These are phyloP conservation scores for Aspergillus carlsbadensis DNA, from an alignment of 495 filamentous ascomycete species.

Conservation along the genomic window DNA sequence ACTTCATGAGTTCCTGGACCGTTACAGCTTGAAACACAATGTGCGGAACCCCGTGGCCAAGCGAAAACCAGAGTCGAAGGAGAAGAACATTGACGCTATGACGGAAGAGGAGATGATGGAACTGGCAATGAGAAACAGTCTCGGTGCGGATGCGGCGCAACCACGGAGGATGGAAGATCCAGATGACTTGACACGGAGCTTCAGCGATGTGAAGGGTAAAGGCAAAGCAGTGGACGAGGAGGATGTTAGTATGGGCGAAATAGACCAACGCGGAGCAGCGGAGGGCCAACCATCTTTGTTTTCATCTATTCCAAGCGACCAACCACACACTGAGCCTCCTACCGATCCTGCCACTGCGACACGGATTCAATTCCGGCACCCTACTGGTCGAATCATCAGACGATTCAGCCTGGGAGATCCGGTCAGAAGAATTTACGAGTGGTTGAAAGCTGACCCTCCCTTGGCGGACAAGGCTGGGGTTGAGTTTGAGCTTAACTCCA, in stretches of 20 bases:
- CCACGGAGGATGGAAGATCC: conserved; percentile 62
- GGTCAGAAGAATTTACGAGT: conserved; percentile 86
- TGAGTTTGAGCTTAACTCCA: conserved; percentile 79
- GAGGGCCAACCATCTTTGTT: conserved; percentile 51
- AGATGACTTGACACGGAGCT: conserved; percentile 75
- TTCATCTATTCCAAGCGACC: conserved; percentile 62
- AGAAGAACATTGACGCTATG: conserved; percentile 78
- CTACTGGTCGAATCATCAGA: conserved; percentile 77
- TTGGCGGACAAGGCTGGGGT: conserved; percentile 72
- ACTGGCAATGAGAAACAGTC: conserved; percentile 85
- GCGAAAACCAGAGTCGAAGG: conserved; percentile 69
- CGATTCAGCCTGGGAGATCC: conserved; percentile 77
- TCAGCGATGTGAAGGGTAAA: conserved; percentile 62
- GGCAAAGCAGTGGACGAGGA: conserved; percentile 50
- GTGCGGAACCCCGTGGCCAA: conserved; percentile 90
- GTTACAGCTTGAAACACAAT: conserved; percentile 83
- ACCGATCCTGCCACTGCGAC: conserved; percentile 69
- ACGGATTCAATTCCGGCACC: conserved; percentile 85
- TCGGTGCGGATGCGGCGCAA: conserved; percentile 44
- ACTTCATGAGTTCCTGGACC: conserved; percentile 91
- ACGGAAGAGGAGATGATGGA: conserved; percentile 97
- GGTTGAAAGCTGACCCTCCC: conserved; percentile 80
- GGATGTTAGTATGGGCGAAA: conserved; percentile 35
- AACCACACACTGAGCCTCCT: conserved; percentile 74
- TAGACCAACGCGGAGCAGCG: conserved; percentile 16